Base-by-base conservation (phyloP, 202 grass and related monocot genomes). In the Setaria italica region DNA sequence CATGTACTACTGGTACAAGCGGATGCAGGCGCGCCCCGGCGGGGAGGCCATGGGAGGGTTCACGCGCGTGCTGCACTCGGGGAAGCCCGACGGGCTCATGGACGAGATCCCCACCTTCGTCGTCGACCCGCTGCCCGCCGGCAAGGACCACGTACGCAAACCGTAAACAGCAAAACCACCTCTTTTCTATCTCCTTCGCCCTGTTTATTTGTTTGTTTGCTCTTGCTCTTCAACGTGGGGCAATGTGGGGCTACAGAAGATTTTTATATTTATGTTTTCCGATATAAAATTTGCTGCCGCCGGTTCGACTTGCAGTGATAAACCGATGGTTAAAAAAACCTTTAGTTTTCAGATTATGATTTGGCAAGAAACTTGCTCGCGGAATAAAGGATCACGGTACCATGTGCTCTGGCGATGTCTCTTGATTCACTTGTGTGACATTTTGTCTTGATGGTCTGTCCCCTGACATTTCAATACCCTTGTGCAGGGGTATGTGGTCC, bases 1-100 rank as follows among this genome's bases (percentile, higher is more conserved):
- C 57, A 95, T 92, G 91, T 98, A 98, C 87, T 98, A 90, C 88
- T 98, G 93, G 96, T 98, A 94, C 90, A 95, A 86, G 90, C 59
- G 51, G 79, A 85, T 85, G 80, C 90, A 86, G 91, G 86, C 79
- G 42, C 55, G 43, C 8, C 74, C 83, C 0, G 93, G 85, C 0
- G 93, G 91, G 43, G 88, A 94, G n/a, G 96, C 95, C 82, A 99
- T 99, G 96, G 96, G 96, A 17, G 96, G 93, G 5, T 99, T 99
- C 90, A 99, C 96, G 11, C 84, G 96, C 81, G 91, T 99, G 54
- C 83, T 99, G 67, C 96, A 99, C 84, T 99, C 96, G 6, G 96
- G 96, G 9, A 93, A 70, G 73, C 88, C 96, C 6, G 96, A 99
- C 55, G 78, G 77, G 7, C 83, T 96, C 45, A 96, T 99, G 96